A percentile compares a stretch with the other conserved stretches of the same genome.
These are phyloP conservation scores for Echinosophora koreensis DNA, from an alignment of 306 rosid genomes.

Conservation along the genomic window DNA sequence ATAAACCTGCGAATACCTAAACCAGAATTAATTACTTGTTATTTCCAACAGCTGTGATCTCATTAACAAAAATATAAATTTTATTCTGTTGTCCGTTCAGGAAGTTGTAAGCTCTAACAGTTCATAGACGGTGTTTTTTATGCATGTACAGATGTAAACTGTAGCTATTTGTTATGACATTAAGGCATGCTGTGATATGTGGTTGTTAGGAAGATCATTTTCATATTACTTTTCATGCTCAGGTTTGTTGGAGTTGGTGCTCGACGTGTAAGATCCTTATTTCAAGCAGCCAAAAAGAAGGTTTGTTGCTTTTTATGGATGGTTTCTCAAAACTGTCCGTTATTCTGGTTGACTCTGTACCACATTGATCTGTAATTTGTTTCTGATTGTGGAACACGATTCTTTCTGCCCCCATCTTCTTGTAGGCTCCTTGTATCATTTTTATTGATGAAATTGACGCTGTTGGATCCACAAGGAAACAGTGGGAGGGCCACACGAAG, in stretches of 20 bases:
- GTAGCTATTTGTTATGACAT: constrained; percentile 14
- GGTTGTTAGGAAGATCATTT: constrained; percentile 35
- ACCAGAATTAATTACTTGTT: too few species aligned
- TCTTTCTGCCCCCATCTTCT: constrained; percentile 26
- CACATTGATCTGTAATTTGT: constrained; percentile 15
- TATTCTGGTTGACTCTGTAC: constrained; percentile 22
- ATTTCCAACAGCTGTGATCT: too few species aligned
- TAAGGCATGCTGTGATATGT: constrained; percentile 38
- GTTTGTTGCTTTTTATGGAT: constrained; percentile 54
- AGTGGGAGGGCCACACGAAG: constrained; percentile 99
- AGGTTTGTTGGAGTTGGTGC: constrained; percentile 99
- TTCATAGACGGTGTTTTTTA: constrained; percentile 16
- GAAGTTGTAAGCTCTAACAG: constrained; percentile 29
- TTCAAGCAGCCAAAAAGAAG: constrained; percentile 99
- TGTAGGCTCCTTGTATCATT: constrained; percentile 96
- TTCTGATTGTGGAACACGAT: constrained; percentile 38
- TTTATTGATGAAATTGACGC: constrained; percentile 99
- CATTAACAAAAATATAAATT: not conserved
- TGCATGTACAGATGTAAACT: not conserved
- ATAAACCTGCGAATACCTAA: too few species aligned
- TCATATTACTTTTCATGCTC: constrained; percentile 41
- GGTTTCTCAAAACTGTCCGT: not conserved
- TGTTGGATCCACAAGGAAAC: constrained; percentile 97
- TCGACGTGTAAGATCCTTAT: constrained; percentile 96
- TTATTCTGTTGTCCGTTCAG: constrained; percentile 1